These are phyloP conservation scores for Pythium brachiatum DNA, from an alignment of 352 stramenopile genomes.

Conservation along the genomic window DNA sequence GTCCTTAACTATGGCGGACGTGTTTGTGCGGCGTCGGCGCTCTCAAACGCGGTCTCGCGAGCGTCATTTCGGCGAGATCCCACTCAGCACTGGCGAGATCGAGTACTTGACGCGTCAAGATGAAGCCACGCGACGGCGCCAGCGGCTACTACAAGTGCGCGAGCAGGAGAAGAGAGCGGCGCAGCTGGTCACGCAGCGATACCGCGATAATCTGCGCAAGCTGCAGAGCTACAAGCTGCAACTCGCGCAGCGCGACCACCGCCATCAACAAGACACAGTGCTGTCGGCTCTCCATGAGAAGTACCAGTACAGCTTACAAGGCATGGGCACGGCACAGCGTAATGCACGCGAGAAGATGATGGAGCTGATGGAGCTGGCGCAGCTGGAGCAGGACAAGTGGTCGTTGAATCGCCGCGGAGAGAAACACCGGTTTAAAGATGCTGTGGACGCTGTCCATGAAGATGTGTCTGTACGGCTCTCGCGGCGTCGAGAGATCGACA, in stretches of 20 bases:
- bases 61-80: slow-evolving; percentile 39
- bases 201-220: slow-evolving; percentile 57
- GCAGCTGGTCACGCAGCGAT: slow-evolving; percentile 68
- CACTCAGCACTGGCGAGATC: slow-evolving; percentile 61
- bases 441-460: slow-evolving; percentile 27
- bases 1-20: slow-evolving; percentile 23
- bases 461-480: slow-evolving; percentile 27
- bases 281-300: slow-evolving; percentile 46
- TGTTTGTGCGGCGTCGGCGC: slow-evolving; percentile 24
- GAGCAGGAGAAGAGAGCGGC: slow-evolving; percentile 55
- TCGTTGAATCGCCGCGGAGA: slow-evolving; percentile 34
- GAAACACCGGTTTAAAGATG: slow-evolving; percentile 37
- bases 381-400: slow-evolving; percentile 60
- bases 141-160: slow-evolving; percentile 55
- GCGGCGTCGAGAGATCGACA: slow-evolving; percentile 35
- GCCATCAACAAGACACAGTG: slow-evolving; percentile 33
- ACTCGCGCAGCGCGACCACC: slow-evolving; percentile 27
- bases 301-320: slow-evolving; percentile 60
- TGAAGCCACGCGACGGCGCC: slow-evolving; percentile 44
- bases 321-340: slow-evolving; percentile 58
- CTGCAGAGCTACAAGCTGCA: slow-evolving; percentile 42
- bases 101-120: slow-evolving; percentile 56
- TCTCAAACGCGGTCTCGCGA: background rate
- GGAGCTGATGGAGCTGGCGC: slow-evolving; percentile 49
- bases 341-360: slow-evolving; percentile 54